Evolutionary conservation across 1,284 basidiomycete genomes (phyloP).

Genomic region (Sanghuangporus baumii): DNA sequence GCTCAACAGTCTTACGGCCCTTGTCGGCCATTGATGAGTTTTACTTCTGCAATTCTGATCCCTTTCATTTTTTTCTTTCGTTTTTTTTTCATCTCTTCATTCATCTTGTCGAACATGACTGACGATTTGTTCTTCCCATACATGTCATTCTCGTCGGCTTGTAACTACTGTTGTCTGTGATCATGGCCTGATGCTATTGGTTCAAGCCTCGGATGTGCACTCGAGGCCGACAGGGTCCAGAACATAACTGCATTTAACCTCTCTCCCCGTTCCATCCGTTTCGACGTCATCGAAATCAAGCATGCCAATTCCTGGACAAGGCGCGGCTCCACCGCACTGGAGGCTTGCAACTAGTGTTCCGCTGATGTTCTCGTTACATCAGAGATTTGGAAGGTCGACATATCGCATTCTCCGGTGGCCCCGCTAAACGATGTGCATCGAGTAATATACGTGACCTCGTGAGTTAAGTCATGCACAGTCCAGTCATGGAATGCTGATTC

Average conservation of each 20-base stretch:
- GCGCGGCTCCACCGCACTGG: conserved; percentile 29
- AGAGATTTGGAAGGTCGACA: conserved; percentile 30
- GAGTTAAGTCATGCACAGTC: conserved; percentile 23
- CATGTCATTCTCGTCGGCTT: too few species aligned
- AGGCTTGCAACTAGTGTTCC: conserved; percentile 27
- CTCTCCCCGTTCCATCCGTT: conserved; percentile 18
- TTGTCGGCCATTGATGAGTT: conserved; percentile 43
- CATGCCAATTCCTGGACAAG: conserved; percentile 26
- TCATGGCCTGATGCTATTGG: too few species aligned
- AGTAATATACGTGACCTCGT: conserved; percentile 25
- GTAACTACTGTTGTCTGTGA: too few species aligned
- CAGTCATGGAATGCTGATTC: conserved; percentile 28
- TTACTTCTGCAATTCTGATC: conserved; percentile 63
- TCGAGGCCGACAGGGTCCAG: conserved; percentile 25
- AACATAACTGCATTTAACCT: conserved; percentile 26
- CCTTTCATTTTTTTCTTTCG: conserved; percentile 3
- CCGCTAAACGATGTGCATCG: conserved; percentile 31
- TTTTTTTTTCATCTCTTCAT: neutral
- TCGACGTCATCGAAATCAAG: conserved; percentile 23
- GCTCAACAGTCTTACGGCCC: conserved; percentile 53
- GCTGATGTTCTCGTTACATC: conserved; percentile 27
- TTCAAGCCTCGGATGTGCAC: conserved; percentile 19
- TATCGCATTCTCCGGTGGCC: conserved; percentile 29
- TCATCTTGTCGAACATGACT: neutral
- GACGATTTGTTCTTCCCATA: neutral